Percentiles rank a stretch among this genome's conserved stretches.
Conservation (phyloP, 768 basidiomycete genomes). For the Leccinum ochraceum region DNA sequence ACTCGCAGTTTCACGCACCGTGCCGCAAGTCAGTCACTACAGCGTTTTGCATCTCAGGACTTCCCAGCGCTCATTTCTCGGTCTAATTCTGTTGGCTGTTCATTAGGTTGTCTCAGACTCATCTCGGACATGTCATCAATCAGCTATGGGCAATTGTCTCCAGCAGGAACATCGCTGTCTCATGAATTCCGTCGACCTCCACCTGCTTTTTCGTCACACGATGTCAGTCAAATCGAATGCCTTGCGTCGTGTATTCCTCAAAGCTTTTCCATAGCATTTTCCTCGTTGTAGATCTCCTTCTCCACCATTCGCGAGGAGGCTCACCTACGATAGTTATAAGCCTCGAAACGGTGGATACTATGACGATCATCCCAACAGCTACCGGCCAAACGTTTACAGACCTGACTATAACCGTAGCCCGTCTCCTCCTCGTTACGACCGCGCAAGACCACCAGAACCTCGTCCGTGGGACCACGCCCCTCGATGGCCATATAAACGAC, state of each 20-base stretch:
- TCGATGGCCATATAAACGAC: constrained; percentile 47
- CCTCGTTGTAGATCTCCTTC: constrained; percentile 51
- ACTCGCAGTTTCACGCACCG: constrained; percentile 8
- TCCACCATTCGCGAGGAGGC: constrained; percentile 45
- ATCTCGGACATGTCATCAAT: constrained; percentile 28
- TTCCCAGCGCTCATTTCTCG: constrained; percentile 5
- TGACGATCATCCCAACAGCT: constrained; percentile 44
- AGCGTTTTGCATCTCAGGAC: constrained; percentile 7
- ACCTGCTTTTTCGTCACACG: constrained; percentile 27
- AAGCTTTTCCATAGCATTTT: constrained; percentile 25
- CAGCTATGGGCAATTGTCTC: constrained; percentile 29
- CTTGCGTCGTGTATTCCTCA: constrained; percentile 19
- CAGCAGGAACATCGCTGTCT: constrained; percentile 24
- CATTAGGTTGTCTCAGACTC: constrained; percentile 5
- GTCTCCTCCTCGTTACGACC: constrained; percentile 53
- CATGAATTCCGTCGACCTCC: constrained; percentile 32
- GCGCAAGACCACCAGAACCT: constrained; percentile 39
- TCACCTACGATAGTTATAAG: constrained; percentile 54
- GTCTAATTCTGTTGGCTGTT: constrained; percentile 8
- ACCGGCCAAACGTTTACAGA: constrained; percentile 42
- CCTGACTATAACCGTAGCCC: constrained; percentile 47
- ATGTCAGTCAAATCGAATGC: constrained; percentile 33
- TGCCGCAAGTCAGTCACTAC: constrained; percentile 3
- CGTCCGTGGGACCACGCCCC: constrained; percentile 49
- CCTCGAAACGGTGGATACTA: constrained; percentile 41